Evolutionary conservation across 257 asterid genomes (phyloP).

Genomic region (Mitragyna speciosa): DNA sequence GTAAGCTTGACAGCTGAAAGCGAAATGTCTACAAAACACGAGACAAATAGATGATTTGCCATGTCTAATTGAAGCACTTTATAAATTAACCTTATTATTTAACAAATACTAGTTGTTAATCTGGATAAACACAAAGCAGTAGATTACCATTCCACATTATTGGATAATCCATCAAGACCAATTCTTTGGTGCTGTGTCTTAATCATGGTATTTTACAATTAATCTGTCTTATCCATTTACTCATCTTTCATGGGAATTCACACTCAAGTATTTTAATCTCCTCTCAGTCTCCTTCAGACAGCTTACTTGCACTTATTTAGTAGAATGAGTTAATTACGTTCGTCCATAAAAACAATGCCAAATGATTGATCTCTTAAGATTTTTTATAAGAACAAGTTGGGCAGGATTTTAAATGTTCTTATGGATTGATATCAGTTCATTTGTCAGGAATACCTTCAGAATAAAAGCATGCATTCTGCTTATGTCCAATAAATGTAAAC

Average conservation of each 20-base stretch:
- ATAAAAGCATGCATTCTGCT: not conserved
- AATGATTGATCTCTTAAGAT: not conserved
- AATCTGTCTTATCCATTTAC: slow-evolving; percentile 3
- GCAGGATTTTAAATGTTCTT: not conserved
- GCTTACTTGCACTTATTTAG: not conserved
- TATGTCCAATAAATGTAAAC: too few species aligned
- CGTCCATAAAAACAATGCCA: not conserved
- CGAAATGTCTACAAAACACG: slow-evolving; percentile 3
- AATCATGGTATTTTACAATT: not conserved
- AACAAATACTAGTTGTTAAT: not conserved
- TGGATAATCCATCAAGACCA: not conserved
- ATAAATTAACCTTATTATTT: not conserved
- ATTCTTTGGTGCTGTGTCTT: not conserved
- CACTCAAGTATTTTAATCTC: not conserved
- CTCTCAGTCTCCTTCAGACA: not conserved
- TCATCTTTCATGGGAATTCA: not conserved
- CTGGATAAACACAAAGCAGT: not conserved
- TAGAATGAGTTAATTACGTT: not conserved
- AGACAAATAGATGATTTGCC: slow-evolving; percentile 13
- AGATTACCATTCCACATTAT: not conserved
- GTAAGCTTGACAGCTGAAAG: not conserved
- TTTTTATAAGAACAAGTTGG: not conserved
- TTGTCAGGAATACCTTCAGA: not conserved
- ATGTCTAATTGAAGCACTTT: slow-evolving; percentile 4
- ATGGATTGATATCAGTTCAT: not conserved